Conservation (phyloP, 805 yeast species). For the Teunomyces tritomae region DNA sequence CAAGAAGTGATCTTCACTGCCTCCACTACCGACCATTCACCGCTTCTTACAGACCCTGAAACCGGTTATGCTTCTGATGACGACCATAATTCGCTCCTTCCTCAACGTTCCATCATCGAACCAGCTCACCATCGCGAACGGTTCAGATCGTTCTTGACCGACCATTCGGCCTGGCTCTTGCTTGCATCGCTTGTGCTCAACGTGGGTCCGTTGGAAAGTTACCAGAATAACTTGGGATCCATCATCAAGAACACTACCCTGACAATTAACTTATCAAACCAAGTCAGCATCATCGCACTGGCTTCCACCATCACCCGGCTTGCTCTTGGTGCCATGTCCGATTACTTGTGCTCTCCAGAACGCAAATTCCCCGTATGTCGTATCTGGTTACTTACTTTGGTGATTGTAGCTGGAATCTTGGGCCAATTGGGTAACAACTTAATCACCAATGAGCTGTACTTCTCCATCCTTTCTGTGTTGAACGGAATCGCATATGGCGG, state of each 20-base stretch:
- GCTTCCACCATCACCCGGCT: conserved; percentile 72
- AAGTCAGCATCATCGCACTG: conserved; percentile 60
- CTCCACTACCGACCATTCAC: conserved; percentile 23
- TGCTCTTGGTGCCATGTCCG: conserved; percentile 65
- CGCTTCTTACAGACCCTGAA: conserved; percentile 13
- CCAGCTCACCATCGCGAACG: conserved; percentile 37
- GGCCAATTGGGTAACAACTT: conserved; percentile 24
- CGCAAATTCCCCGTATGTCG: conserved; percentile 29
- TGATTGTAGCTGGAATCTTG: conserved; percentile 27
- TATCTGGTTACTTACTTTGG: conserved; percentile 29
- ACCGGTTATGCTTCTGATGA: conserved; percentile 7
- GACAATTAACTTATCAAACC: conserved; percentile 32
- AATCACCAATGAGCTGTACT: conserved; percentile 1
- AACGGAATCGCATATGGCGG: conserved; percentile 81
- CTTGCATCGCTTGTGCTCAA: conserved; percentile 61
- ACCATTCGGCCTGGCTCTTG: conserved; percentile 62
- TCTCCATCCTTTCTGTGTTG: conserved; percentile 37
- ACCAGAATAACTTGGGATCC: conserved; percentile 78
- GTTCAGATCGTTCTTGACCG: conserved; percentile 42
- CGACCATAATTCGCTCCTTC: conserved; percentile 21
- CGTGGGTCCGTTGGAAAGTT: conserved; percentile 84
- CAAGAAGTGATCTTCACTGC: conserved; percentile 43
- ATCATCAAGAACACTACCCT: conserved; percentile 45
- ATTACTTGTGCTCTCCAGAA: conserved; percentile 43
- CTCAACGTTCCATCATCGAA: conserved; percentile 32